Evolutionary conservation across 1,284 basidiomycete species (phyloP), one percentile per base, ranked within the genome.

Genomic region (Pseudomicrostroma phylloplanum): DNA sequence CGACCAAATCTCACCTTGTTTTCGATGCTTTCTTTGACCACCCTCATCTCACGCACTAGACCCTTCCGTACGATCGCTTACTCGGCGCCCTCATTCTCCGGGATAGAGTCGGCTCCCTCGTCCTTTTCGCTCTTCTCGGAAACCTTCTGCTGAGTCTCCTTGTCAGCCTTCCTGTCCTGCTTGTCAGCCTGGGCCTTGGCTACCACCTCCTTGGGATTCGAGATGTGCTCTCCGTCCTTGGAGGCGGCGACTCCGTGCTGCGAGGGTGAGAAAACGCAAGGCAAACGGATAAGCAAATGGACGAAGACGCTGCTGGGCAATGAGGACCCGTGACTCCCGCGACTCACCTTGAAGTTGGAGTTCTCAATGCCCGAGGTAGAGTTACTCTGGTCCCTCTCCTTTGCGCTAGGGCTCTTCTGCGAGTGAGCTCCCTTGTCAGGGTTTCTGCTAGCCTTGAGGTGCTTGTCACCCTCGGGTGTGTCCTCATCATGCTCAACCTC

Each of bases 291-390:
- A 8, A 19, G 15, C 51, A 54, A 2, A 19, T 2, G n/a, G 7
- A 8, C 13, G 4, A 15, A 13, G 51, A 25, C 13, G 2, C 51
- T 8, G 6, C 51, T 8, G 51, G 6, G 21, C 13, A 25, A 48
- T 6, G 21, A 54, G 23, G 6, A 19, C 21, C 8, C 21, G 7
- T 26, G 51, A 2, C 6, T 19, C 15, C 23, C 17, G 3, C 43
- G 12, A 25, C 51, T 54, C 51, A 54, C 51, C 51, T 54, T 19
- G 51, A 54, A 54, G 51, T 54, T 54, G 51, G 51, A 54, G 13
- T 54, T 54, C 51, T 54, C 8, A 15, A 23, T 54, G 7, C 51
- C 51, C 13, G 13, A 15, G 7, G 51, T 54, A 15, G n/a, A 21
- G 51, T 54, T 54, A 15, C 21, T 23, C n/a, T 15, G 8, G 26